Conservation (phyloP, 306 rosid species). For the Mucuna pruriens region DNA sequence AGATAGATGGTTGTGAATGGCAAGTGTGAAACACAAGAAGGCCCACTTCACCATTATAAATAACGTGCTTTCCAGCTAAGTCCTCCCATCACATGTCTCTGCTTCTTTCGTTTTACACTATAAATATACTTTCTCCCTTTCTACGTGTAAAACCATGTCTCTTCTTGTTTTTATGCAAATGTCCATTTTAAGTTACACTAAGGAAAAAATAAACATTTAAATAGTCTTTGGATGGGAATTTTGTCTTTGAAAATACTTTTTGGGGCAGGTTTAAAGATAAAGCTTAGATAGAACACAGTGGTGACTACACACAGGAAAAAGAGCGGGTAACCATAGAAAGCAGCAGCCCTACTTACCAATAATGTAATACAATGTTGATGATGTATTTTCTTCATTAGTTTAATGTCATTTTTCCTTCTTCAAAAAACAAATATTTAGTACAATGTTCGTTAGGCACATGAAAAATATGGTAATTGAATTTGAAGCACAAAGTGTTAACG, state of each 20-base stretch:
- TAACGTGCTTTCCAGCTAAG: background rate
- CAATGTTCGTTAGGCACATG: background rate
- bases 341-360: background rate
- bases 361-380: background rate
- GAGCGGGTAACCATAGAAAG: background rate
- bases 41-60: background rate
- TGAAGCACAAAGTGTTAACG: background rate
- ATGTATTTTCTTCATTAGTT: background rate
- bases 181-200: background rate
- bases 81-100: background rate
- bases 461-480: background rate
- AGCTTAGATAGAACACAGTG: background rate
- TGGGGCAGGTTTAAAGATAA: background rate
- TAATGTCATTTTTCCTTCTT: background rate
- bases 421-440: background rate
- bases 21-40: background rate
- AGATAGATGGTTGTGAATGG: background rate
- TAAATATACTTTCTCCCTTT: background rate
- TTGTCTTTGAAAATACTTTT: background rate
- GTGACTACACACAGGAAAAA: background rate
- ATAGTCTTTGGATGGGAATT: background rate
- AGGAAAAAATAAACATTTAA: too few relatives aligned
- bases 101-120: background rate
- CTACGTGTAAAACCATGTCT: background rate
- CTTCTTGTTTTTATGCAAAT: background rate